Conservation (phyloP, 202 grass and related monocot species). For the Setaria viridis region DNA sequence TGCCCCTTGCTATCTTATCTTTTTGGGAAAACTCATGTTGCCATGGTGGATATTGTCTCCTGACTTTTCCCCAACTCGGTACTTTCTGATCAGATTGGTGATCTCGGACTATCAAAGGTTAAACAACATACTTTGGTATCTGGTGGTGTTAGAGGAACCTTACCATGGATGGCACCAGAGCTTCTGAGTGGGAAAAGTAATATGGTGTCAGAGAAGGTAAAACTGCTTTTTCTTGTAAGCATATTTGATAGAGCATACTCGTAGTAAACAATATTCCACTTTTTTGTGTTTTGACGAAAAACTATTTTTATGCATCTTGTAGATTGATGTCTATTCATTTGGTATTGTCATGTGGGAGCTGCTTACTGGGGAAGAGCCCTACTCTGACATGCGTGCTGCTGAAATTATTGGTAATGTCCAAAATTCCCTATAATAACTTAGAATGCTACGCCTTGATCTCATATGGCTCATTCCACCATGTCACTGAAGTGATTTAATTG, state of each 20-base stretch:
- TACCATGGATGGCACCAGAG: conserved; percentile 99
- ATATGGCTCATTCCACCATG: conserved; percentile 11
- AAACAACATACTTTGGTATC: conserved; percentile 97
- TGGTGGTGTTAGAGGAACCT: conserved; percentile 93
- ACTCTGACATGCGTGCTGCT: conserved; percentile 89
- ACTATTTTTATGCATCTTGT: conserved; percentile 24
- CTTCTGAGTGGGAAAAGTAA: conserved; percentile 91
- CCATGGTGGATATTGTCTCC: conserved; percentile 13
- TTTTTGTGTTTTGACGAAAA: conserved; percentile 37
- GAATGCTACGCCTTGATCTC: conserved; percentile 35
- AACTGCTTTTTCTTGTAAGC: conserved; percentile 32
- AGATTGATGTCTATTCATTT: conserved; percentile 98
- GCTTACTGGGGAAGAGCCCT: conserved; percentile 94
- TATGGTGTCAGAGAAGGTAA: conserved; percentile 98
- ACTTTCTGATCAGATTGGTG: conserved; percentile 73
- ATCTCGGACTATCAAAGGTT: conserved; percentile 95
- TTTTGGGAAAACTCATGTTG: not conserved
- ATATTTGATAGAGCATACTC: conserved; percentile 2
- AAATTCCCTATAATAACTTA: conserved; percentile 14
- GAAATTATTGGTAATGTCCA: conserved; percentile 80
- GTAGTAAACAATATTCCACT: not conserved
- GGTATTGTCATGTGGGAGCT: conserved; percentile 98
- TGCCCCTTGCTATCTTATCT: not conserved
- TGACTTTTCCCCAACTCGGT: conserved; percentile 40
- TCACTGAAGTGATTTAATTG: conserved; percentile 15